These are phyloP conservation scores for Moringa oleifera DNA, from an alignment of 345 rosid genomes.

Conservation along the genomic window DNA sequence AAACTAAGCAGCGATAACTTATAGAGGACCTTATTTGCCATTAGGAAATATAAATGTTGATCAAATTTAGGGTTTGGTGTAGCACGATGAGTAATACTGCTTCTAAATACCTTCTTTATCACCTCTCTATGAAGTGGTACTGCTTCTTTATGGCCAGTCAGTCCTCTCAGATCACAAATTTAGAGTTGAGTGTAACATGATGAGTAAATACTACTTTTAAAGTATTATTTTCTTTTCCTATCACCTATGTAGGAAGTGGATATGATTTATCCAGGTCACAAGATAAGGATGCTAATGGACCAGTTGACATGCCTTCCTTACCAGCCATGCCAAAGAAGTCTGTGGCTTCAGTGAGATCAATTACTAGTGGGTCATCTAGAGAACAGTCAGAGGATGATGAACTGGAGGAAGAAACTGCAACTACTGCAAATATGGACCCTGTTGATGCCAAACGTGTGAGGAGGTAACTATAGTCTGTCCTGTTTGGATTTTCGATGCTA, in stretches of 20 bases:
- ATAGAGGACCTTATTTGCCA: too few relatives aligned
- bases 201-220: not conserved
- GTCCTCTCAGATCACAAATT: not conserved
- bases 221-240: conserved; percentile 7
- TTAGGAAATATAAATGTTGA: too few relatives aligned
- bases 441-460: conserved; percentile 68
- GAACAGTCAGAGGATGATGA: conserved; percentile 83
- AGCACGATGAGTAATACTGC: too few relatives aligned
- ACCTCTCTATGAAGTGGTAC: not conserved
- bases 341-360: conserved; percentile 32
- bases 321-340: conserved; percentile 34
- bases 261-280: not conserved
- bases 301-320: conserved; percentile 24
- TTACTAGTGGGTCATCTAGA: conserved; percentile 78
- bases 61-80: too few relatives aligned
- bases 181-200: not conserved
- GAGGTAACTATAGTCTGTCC: conserved; percentile 40
- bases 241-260: conserved; percentile 23
- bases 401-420: conserved; percentile 68
- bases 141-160: not conserved
- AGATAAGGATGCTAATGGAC: conserved; percentile 32
- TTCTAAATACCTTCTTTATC: not conserved
- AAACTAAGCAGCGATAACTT: too few relatives aligned
- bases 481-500: not conserved
- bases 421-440: conserved; percentile 55